These are phyloP conservation scores for Mycena vitilis DNA, from an alignment of 768 basidiomycete genomes.

Conservation along the genomic window DNA sequence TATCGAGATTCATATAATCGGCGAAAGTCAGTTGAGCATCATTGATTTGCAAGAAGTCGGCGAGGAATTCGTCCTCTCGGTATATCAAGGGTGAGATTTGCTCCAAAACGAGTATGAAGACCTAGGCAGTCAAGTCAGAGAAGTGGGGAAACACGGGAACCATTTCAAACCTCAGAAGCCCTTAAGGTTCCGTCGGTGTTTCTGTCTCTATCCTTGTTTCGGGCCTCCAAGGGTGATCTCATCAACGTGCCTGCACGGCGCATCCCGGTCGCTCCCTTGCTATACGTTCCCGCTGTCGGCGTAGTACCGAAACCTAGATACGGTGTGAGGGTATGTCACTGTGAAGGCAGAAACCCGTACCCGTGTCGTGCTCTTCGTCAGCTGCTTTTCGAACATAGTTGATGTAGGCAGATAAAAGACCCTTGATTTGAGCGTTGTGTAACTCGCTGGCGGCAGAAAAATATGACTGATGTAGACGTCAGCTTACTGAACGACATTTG, in stretches of 20 bases:
- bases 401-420: slow-evolving; percentile 69
- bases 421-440: slow-evolving; percentile 84
- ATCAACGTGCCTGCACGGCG: slow-evolving; percentile 88
- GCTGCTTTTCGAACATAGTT: slow-evolving; percentile 70
- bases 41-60: slow-evolving; percentile 93
- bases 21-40: slow-evolving; percentile 92
- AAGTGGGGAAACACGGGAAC: neutral
- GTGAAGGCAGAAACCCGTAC: slow-evolving; percentile 51
- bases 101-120: slow-evolving; percentile 68
- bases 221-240: slow-evolving; percentile 77
- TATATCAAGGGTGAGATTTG: slow-evolving; percentile 82
- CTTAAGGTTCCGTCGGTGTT: slow-evolving; percentile 68
- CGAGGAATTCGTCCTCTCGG: slow-evolving; percentile 88
- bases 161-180: slow-evolving; percentile 73
- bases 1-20: slow-evolving; percentile 94
- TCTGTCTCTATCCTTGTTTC: slow-evolving; percentile 70
- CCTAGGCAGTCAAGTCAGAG: slow-evolving; percentile 6
- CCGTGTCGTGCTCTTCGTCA: slow-evolving; percentile 81
- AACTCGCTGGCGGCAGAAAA: slow-evolving; percentile 88
- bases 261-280: slow-evolving; percentile 69
- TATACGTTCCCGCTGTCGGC: slow-evolving; percentile 49
- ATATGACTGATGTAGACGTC: slow-evolving; percentile 73
- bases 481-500: slow-evolving; percentile 11
- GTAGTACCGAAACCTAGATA: slow-evolving; percentile 59
- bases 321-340: neutral